Percentiles rank a stretch among this genome's conserved stretches.
Evolutionary conservation across 495 filamentous ascomycete genomes (phyloP).

Genomic region (Penicillium desertorum): DNA sequence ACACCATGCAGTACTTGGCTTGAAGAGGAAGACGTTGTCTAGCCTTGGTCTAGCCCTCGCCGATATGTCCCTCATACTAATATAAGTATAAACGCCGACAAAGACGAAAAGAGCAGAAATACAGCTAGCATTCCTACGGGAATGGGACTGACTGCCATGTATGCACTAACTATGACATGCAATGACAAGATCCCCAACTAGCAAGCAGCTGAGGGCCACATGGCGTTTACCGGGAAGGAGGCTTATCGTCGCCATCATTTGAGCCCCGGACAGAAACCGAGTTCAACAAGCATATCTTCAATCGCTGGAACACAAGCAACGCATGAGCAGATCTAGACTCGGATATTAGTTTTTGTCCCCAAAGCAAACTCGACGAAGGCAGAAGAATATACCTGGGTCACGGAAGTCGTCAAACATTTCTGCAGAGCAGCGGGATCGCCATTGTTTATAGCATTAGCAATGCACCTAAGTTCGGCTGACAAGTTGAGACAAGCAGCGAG

Average conservation of each 20-base stretch:
- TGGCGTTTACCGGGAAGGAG: neutral
- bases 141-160: neutral
- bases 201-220: neutral
- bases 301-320: conserved; percentile 23
- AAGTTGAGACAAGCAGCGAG: conserved; percentile 25
- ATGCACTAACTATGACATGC: neutral
- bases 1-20: neutral
- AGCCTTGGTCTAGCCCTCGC: neutral
- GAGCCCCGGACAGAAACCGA: conserved; percentile 23
- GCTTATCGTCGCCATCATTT: neutral
- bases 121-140: neutral
- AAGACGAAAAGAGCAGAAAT: neutral
- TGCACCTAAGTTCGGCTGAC: conserved; percentile 19
- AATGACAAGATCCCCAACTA: neutral
- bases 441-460: conserved; percentile 19
- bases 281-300: conserved; percentile 16
- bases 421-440: conserved; percentile 22
- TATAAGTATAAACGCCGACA: neutral
- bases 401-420: conserved; percentile 20
- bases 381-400: conserved; percentile 17
- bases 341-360: neutral
- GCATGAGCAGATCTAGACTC: conserved; percentile 26
- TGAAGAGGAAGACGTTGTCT: neutral
- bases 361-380: neutral
- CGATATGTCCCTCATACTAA: neutral